Conservation (phyloP, 164 flowering plant genomes). For the Houttuynia cordata region DNA sequence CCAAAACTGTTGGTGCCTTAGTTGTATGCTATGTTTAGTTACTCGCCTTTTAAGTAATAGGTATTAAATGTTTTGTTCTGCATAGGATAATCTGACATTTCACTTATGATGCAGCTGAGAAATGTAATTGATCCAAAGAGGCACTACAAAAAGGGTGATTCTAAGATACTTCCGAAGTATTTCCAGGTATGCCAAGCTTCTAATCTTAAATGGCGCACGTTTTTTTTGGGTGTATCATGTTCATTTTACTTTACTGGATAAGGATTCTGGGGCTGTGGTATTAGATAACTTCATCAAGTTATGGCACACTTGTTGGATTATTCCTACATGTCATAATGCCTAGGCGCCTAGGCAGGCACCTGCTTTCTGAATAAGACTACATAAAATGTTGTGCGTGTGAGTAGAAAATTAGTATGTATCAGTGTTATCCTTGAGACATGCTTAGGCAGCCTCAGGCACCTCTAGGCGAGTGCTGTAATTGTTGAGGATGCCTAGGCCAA, state of each 20-base stretch:
- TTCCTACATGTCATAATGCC: background rate
- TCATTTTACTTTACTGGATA: background rate
- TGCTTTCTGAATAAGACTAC: background rate
- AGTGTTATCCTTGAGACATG: background rate
- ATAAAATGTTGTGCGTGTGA: background rate
- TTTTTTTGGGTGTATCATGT: background rate
- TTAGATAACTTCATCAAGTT: too few species aligned
- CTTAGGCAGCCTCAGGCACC: background rate
- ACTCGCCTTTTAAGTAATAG: background rate
- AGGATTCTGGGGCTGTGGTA: background rate
- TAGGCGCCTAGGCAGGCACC: background rate
- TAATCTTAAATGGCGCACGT: too few species aligned
- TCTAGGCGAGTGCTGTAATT: background rate
- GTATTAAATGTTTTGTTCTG: background rate
- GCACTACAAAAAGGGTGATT: conserved; percentile 79
- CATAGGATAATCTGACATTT: too few species aligned
- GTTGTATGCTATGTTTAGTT: background rate
- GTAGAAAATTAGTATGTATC: background rate
- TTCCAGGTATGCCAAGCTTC: conserved; percentile 46
- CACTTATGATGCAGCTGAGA: conserved; percentile 38
- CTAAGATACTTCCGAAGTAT: conserved; percentile 65
- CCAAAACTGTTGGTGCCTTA: background rate
- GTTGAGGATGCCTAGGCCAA: background rate
- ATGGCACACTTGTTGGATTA: too few species aligned
- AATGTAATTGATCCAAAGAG: conserved; percentile 79